phyloP scores from a whole-genome alignment of 805 yeast genomes.

The Maudiozyma turicensis region DNA sequence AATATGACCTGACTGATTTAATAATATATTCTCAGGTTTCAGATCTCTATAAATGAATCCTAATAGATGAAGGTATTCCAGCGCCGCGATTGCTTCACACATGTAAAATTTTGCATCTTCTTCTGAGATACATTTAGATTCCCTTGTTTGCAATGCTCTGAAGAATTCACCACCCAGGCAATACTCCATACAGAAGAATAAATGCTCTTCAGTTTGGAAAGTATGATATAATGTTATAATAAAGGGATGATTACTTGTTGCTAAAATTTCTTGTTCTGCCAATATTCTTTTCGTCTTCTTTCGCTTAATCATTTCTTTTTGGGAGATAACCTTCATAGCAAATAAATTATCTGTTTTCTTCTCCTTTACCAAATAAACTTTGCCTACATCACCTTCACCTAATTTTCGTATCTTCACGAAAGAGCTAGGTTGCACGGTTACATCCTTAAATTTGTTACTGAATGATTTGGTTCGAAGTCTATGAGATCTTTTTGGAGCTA shows the following conservation, averaged over 20 bases:
- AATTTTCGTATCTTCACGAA: constrained; percentile 84
- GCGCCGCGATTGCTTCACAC: constrained; percentile 93
- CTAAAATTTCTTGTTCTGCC: constrained; percentile 94
- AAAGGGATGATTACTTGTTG: constrained; percentile 93
- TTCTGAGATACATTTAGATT: constrained; percentile 76
- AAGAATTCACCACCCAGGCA: constrained; percentile 99
- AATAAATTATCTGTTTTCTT: constrained; percentile 62
- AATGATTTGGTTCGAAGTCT: constrained; percentile 38
- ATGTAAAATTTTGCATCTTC: constrained; percentile 89
- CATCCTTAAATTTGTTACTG: constrained; percentile 63
- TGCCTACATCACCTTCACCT: constrained; percentile 97
- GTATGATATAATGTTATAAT: constrained; percentile 94
- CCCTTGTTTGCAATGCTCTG: constrained; percentile 87
- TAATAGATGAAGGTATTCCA: constrained; percentile 91
- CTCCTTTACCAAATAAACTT: constrained; percentile 85
- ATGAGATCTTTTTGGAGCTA: constrained; percentile 25
- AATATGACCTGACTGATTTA: constrained; percentile 96
- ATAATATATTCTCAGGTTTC: constrained; percentile 88
- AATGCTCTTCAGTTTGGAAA: constrained; percentile 84
- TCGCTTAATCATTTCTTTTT: constrained; percentile 89
- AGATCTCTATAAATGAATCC: constrained; percentile 95
- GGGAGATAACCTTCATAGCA: constrained; percentile 88
- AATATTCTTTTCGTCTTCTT: constrained; percentile 90
- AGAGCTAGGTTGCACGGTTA: constrained; percentile 75
- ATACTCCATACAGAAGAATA: constrained; percentile 94